Base-by-base conservation (phyloP, 2,329 filamentous ascomycete species). In the Colletotrichum truncatum region DNA sequence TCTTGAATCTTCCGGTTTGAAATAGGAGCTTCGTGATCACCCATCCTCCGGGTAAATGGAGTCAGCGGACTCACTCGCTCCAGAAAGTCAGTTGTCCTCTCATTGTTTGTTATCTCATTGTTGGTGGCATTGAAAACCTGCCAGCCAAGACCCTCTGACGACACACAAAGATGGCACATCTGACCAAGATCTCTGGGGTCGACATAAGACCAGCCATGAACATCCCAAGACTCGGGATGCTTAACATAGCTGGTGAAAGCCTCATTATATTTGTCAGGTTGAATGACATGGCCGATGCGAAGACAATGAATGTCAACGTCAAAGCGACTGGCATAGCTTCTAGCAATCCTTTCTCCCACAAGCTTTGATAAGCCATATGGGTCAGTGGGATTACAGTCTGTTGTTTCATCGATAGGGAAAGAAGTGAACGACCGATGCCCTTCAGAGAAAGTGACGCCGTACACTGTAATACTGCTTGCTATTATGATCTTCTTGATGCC, bases 91-190 rank as follows among this genome's bases (percentile, higher is more conserved):
- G 75, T 76, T 0, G 86, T 88, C 1, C 84, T 82, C 23, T 79
- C 73, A 8, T 77, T 81, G 4, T 84, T 84, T 0, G 87, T 90
- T 51, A 89, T 89, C 3, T 81, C 85, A 69, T 88, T 82, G 70
- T 90, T 90, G 0, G 86, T 88, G 2, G 87, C 87, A 70, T 90
- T 90, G 74, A 90, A 90, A 0, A 89, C 76, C 71, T 90, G 86
- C 69, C 88, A 90, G 0, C 87, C 87, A 8, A 90, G 70, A 0
- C 85, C 68, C 82, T 85, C 65, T 81, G 68, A 4, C 89, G 79
- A 16, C 79, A 82, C 8, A n/a, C n/a, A n/a, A n/a, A 85, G 70
- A 67, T 89, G 78, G 70, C 85, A 89, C 61, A 90, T 89, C 73
- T 87, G 85, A 0, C 87, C 88, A 3, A 90, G 73, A 69, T 90